Percentiles rank a stretch among this genome's conserved stretches.
Conservation (phyloP, 306 rosid genomes). For the Castanospermum australe region DNA sequence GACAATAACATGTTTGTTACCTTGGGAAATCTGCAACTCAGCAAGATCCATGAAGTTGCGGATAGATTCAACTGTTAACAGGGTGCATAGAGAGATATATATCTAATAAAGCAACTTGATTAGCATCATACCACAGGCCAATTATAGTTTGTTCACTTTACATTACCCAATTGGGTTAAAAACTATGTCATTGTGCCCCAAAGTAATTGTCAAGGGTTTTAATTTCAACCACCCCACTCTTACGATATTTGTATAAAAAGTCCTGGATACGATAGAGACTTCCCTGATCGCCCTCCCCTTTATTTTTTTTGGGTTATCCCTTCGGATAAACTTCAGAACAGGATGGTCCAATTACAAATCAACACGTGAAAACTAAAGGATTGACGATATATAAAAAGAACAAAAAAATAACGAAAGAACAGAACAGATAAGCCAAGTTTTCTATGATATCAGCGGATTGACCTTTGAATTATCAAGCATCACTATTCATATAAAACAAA, state of each 20-base stretch:
- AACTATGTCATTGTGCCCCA: background rate
- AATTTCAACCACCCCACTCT: background rate
- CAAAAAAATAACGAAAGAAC: background rate
- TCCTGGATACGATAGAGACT: background rate
- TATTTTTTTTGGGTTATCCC: background rate
- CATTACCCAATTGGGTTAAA: background rate
- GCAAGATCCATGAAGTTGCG: no score
- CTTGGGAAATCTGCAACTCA: no score
- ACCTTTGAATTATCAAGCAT: background rate
- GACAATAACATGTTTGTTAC: no score
- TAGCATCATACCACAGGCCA: background rate
- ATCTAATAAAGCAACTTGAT: background rate
- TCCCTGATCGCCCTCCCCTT: background rate
- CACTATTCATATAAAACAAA: conserved; percentile 16
- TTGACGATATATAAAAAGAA: background rate
- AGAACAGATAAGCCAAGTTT: background rate
- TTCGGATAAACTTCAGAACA: no score
- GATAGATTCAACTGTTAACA: no score
- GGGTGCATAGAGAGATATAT: background rate
- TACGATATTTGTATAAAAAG: background rate
- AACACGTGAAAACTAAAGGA: background rate
- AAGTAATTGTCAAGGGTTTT: background rate
- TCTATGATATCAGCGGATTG: background rate
- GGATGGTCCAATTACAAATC: background rate
- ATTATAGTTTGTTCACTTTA: background rate